phyloP scores from a whole-genome alignment of 441 rosid genomes.

The Euphorbia corollata region DNA sequence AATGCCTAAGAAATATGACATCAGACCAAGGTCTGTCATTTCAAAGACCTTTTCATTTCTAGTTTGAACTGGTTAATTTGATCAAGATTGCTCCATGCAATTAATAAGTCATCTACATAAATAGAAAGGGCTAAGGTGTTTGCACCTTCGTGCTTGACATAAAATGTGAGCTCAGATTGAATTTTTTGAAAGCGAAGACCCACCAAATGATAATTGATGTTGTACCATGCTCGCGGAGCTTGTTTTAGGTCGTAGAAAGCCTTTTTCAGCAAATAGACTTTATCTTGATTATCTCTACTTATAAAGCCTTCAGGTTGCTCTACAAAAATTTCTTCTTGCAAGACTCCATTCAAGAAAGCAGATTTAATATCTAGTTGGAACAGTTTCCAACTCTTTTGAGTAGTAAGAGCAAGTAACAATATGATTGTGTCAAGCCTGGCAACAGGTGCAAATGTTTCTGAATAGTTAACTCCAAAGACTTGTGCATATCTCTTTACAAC shows the following conservation, averaged over 20 bases:
- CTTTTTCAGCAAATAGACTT: not conserved
- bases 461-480: not conserved
- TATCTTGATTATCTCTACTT: not conserved
- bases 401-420: not conserved
- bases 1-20: not conserved
- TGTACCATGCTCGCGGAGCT: not conserved
- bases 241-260: not conserved
- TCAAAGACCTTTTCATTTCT: not conserved
- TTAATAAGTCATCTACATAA: too few relatives aligned
- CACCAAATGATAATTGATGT: too few relatives aligned
- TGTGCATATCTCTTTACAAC: not conserved
- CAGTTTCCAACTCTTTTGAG: not conserved
- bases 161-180: too few relatives aligned
- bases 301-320: not conserved
- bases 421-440: not conserved
- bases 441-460: not conserved
- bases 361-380: not conserved
- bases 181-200: too few relatives aligned
- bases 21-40: not conserved
- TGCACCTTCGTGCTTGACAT: too few relatives aligned
- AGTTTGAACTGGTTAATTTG: not conserved
- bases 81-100: not conserved
- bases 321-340: not conserved
- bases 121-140: too few relatives aligned
- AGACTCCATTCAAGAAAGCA: not conserved